Base-by-base conservation (phyloP, 108 stramenopile species). In the Stephanodiscus triporus region DNA sequence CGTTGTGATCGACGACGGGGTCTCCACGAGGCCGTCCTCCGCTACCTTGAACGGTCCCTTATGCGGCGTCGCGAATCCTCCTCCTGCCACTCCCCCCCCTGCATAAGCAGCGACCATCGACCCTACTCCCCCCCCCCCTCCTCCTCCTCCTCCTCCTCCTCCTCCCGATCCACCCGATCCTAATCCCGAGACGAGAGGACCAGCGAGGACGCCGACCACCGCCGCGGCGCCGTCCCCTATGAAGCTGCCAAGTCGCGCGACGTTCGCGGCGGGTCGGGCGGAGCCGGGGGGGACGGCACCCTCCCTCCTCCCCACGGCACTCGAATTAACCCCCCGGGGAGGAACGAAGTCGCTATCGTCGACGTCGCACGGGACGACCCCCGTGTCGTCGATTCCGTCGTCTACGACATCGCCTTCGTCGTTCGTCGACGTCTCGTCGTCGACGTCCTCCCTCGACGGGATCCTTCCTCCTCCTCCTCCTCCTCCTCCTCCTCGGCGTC, bases 1-100 rank as follows among this genome's bases (percentile, higher is more conserved):
- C 61, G 63, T 71, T 62, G 80, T 70, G 19, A 49, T 66, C 9
- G 80, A 70, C 9, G 73, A 75, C 13, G 73, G 70, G 10, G 69
- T 75, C 27, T 23, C 61, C 26, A 56, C 23, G 29, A 74, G 63
- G n/a, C 68, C 50, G 26, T 22, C 45, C 14, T 47, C 50, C 11
- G 32, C 27, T 42, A 63, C 51, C 60, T 70, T 70, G n/a, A 36
- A 55, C 0, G 71, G 77, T 29, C 63, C 42, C 60, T 75, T 81
- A 69, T 30, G 49, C 8, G 80, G 80, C 22, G 80, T 81, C 45
- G 63, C 29, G 17, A 42, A 54, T 45, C 14, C 43, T 45, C 13
- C 43, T 17, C 43, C 43, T 45, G 14, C 43, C 13, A 16, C 14
- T 16, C 13, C 43, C 16, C 13, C 43, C 2, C 36, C 63, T 9